A percentile compares a stretch with the other conserved stretches of the same genome.
Evolutionary conservation across 1,284 basidiomycete species (phyloP).

Genomic region (Moesziomyces parantarcticus): DNA sequence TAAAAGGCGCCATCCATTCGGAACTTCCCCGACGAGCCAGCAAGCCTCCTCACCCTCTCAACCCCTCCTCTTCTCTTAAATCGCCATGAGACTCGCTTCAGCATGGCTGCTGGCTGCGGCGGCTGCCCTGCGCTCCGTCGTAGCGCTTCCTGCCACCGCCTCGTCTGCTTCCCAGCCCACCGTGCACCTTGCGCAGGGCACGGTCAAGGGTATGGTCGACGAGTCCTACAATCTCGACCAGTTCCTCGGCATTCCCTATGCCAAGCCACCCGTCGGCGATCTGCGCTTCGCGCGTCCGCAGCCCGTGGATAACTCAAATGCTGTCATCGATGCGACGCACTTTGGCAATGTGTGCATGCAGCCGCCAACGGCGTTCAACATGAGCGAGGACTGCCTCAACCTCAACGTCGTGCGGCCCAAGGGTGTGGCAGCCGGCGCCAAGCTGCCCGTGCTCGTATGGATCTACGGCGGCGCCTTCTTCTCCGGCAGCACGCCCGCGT

Average conservation of each 20-base stretch:
- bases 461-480: constrained; percentile 48
- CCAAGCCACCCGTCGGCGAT: constrained; percentile 30
- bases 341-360: constrained; percentile 41
- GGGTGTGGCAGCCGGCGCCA: constrained; percentile 10
- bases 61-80: background rate
- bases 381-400: constrained; percentile 50
- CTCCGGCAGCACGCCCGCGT: constrained; percentile 14
- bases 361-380: constrained; percentile 12
- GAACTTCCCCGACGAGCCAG: background rate
- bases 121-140: constrained; percentile 5
- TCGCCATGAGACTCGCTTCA: constrained; percentile 6
- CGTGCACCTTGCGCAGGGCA: constrained; percentile 30
- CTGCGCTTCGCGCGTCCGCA: constrained; percentile 44
- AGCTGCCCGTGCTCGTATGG: constrained; percentile 47
- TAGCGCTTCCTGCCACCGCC: constrained; percentile 11
- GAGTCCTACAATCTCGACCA: constrained; percentile 23
- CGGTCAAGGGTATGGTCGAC: constrained; percentile 21
- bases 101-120: constrained; percentile 5
- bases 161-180: constrained; percentile 9
- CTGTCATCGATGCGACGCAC: constrained; percentile 33
- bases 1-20: constrained; percentile 7
- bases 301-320: constrained; percentile 13
- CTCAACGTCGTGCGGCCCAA: constrained; percentile 49
- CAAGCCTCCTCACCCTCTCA: background rate
- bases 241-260: constrained; percentile 52